Percentiles rank a stretch among this genome's conserved stretches.
These are phyloP conservation scores for Protea cynaroides DNA, from an alignment of 164 flowering plant species.

Conservation along the genomic window DNA sequence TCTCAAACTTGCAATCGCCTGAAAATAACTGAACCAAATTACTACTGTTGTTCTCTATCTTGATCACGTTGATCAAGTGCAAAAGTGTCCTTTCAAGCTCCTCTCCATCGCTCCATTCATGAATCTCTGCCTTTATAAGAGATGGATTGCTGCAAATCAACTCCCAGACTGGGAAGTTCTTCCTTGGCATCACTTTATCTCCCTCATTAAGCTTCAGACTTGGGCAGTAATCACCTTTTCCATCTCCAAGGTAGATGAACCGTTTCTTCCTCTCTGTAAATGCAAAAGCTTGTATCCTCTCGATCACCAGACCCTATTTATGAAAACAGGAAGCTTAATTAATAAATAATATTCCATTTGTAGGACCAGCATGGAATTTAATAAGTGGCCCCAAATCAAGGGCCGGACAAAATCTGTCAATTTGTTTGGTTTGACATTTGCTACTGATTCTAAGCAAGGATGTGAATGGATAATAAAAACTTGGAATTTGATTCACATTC, in stretches of 20 bases:
- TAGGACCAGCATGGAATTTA: no score
- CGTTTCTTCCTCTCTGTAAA: conserved; percentile 29
- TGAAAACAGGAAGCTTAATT: neutral
- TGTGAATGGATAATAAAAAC: no score
- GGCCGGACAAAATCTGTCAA: no score
- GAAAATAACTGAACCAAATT: conserved; percentile 2
- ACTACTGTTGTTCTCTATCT: conserved; percentile 1
- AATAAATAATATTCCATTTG: no score
- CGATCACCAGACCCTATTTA: conserved; percentile 47
- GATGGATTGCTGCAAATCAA: conserved; percentile 39
- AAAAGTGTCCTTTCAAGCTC: conserved; percentile 42
- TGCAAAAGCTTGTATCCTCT: conserved; percentile 39
- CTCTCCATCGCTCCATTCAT: conserved; percentile 67
- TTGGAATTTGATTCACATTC: no score
- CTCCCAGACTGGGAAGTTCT: conserved; percentile 66
- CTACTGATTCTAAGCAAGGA: no score
- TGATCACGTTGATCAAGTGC: conserved; percentile 18
- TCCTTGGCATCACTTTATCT: conserved; percentile 70
- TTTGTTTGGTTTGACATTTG: no score
- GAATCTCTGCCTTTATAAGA: conserved; percentile 46
- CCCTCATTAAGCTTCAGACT: conserved; percentile 43
- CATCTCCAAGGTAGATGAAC: conserved; percentile 80
- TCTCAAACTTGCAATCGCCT: conserved; percentile 19
- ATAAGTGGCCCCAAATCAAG: no score
- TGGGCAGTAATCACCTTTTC: conserved; percentile 75